Evolutionary conservation across 2,329 filamentous ascomycete species (phyloP), one percentile per base, ranked within the genome.

Genomic region (Phyllosticta capitalensis): DNA sequence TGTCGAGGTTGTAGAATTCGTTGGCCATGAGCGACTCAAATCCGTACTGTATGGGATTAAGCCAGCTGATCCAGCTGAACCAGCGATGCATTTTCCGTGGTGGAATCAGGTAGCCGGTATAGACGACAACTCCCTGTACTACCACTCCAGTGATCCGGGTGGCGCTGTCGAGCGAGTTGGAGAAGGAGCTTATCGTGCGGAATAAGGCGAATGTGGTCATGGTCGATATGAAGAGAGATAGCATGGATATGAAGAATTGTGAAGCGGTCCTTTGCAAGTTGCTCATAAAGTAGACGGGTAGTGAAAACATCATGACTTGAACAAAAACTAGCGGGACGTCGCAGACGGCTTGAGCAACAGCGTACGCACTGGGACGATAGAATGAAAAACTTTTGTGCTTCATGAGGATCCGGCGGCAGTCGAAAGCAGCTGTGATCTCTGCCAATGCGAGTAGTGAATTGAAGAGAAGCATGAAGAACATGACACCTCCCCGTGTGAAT

Each of bases 311-410:
- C 7, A 79, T 64, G 2, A 84, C 81, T 64, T 85, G 82, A 9
- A 84, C 69, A 19, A 84, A 70, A 0, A 84, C 78, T 9, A 84
- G 70, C 0, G 83, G 83, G 0, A 83, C 69, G 65, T 86, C 81
- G 28, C 81, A 77, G 2, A 82, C 74, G 0, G 81, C 82, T 61
- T 83, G 81, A 0, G 81, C 81, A 14, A 84, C 72, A 7, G 82
- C 82, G 54, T 80, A 83, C 19, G 83, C 83, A 0, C 81, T 76
- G 1, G 83, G 83, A 3, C 81, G 81, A 63, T 88, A 87, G 69
- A 88, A 88, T 0, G 83, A 84, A 63, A 87, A 88, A 22, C 79
- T 83, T 67, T 87, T 87, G 70, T 89, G 86, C 68, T 88, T 88
- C 57, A 87, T 72, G 48, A 89, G 71, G 59, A 89, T 87, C 0